Percentiles rank a stretch among this genome's conserved stretches.
Conservation (phyloP, 768 basidiomycete genomes). For the Hysterangium stoloniferum region DNA sequence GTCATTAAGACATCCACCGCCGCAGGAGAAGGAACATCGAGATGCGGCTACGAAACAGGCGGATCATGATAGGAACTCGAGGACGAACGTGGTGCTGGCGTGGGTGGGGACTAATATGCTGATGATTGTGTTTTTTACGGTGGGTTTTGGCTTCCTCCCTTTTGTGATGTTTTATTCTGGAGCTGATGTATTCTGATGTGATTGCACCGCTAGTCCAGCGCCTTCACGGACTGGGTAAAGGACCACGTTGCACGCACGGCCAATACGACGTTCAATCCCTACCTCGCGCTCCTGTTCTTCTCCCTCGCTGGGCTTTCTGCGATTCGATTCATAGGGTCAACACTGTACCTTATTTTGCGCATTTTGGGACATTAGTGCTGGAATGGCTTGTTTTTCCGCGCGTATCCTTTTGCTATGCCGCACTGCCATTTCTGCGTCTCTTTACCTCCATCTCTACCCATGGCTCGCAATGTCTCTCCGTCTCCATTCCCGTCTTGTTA, state of each 20-base stretch:
- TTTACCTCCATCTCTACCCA: too few species aligned
- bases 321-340: conserved; percentile 72
- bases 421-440: too few species aligned
- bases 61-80: conserved; percentile 77
- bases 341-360: conserved; percentile 71
- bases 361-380: conserved; percentile 60
- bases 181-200: conserved; percentile 54
- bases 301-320: conserved; percentile 69
- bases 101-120: conserved; percentile 84
- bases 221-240: conserved; percentile 68
- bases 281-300: conserved; percentile 75
- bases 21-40: conserved; percentile 74
- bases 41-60: conserved; percentile 84
- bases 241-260: conserved; percentile 42
- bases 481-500: too few species aligned
- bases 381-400: too few species aligned
- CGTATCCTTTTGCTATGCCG: too few species aligned
- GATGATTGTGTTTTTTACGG: conserved; percentile 31
- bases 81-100: conserved; percentile 77
- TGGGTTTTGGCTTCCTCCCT: not conserved
- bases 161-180: conserved; percentile 19
- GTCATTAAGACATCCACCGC: conserved; percentile 57
- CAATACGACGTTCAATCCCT: conserved; percentile 75
- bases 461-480: too few species aligned
- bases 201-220: conserved; percentile 50